Evolutionary conservation across 2,329 filamentous ascomycete genomes (phyloP), one percentile per base, ranked within the genome.

Genomic region (Xylaria sp.): DNA sequence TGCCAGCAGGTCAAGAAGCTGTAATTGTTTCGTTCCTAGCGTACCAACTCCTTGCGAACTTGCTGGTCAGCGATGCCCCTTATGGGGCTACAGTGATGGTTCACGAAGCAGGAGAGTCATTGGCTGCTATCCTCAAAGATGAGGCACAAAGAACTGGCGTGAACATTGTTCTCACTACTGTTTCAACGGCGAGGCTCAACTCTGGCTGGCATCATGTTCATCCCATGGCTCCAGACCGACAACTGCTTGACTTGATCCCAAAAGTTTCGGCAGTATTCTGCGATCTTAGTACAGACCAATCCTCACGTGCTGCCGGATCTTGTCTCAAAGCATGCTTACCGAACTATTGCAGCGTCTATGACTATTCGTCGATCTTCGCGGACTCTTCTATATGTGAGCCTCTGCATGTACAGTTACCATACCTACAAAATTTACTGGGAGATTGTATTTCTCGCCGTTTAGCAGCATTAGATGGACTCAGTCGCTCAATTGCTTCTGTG

Each of bases 311-410:
- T 20, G 52, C 28, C 10, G 52, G 52, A 36, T 8, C 52, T 33
- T 28, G 52, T 55, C 52, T 55, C 13, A 55, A 55, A 55, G 9
- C 28, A 55, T 12, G 18, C 31, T 36, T 55, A 55, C 52, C 52
- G 31, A 55, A 28, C 18, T 28, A 55, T 33, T 55, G 52, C 9
- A 2, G 5, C 18, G 28, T 33, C 12, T 55, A 55, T 20, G 52
- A 55, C 52, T 55, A 33, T 36, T 55, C 52, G 18, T 55, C 52
- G 28, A 10, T 55, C 18, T 36, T 55, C 52, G 31, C 52, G 28
- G 52, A 55, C 28, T 36, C 52, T 36, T 55, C 13, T 55, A 7
- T 1, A 7, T 36, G 28, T 36, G 52, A n/a, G 52, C 28, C 52
- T n/a, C 13, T 55, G 28, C 28, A 36, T 28, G 15, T 15, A 36